These are phyloP conservation scores for Botrytis galanthina DNA, from an alignment of 2,329 filamentous ascomycete species.

Conservation along the genomic window DNA sequence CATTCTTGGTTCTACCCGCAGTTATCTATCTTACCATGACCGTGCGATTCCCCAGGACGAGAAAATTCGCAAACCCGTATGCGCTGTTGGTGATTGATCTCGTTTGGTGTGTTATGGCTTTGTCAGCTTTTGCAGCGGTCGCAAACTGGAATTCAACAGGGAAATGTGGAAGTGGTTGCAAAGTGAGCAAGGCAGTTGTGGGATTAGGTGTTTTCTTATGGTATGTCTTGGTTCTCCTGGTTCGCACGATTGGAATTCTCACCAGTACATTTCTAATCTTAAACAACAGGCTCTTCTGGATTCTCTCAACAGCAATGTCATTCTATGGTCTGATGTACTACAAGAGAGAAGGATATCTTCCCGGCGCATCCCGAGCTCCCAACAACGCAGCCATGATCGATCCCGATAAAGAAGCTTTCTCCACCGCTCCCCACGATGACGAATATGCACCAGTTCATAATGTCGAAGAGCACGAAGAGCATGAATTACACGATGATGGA, in stretches of 20 bases:
- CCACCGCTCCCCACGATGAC: constrained; percentile 64
- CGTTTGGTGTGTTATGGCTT: constrained; percentile 60
- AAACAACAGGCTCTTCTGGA: constrained; percentile 53
- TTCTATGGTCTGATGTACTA: constrained; percentile 61
- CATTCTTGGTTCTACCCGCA: constrained; percentile 61
- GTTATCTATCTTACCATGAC: constrained; percentile 66
- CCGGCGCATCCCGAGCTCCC: constrained; percentile 44
- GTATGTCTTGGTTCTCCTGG: constrained; percentile 43
- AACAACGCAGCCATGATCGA: constrained; percentile 52
- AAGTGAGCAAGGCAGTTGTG: constrained; percentile 62
- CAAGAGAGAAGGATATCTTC: constrained; percentile 59
- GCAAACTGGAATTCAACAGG: constrained; percentile 60
- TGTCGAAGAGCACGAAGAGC: constrained; percentile 35
- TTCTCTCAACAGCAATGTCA: constrained; percentile 53
- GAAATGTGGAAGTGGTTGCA: constrained; percentile 55
- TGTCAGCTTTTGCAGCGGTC: constrained; percentile 65
- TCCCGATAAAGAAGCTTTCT: constrained; percentile 68
- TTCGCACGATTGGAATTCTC: neutral
- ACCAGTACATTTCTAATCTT: constrained; percentile 18
- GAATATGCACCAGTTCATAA: constrained; percentile 63
- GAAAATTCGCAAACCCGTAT: constrained; percentile 59
- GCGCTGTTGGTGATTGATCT: constrained; percentile 59
- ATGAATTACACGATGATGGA: constrained; percentile 28
- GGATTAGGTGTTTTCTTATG: constrained; percentile 61
- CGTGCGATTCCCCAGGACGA: constrained; percentile 60